Evolutionary conservation across 345 rosid genomes (phyloP).

Genomic region (Euphorbia pulcherrima): DNA sequence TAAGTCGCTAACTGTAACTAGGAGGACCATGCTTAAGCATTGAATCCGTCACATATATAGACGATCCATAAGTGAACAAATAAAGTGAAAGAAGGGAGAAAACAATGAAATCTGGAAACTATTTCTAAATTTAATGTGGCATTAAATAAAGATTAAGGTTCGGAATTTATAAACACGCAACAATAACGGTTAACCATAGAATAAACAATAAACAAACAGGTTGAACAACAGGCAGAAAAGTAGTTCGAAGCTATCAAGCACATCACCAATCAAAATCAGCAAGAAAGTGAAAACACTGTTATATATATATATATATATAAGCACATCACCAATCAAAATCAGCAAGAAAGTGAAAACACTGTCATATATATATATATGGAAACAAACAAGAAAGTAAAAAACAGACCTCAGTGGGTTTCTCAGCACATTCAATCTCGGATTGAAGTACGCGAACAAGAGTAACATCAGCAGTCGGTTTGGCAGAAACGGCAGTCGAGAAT

Average conservation of each 20-base stretch:
- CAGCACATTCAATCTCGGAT: conserved; percentile 51
- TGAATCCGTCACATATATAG: neutral
- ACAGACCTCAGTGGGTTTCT: conserved; percentile 27
- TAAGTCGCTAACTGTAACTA: neutral
- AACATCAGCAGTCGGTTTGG: conserved; percentile 35
- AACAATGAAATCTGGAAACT: neutral
- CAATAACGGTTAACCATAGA: neutral
- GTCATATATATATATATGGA: neutral
- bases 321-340: neutral
- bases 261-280: neutral
- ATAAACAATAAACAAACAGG: neutral
- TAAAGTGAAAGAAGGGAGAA: neutral
- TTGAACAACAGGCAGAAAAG: neutral
- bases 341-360: neutral
- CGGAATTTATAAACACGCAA: no score
- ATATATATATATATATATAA: no score
- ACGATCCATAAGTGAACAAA: neutral
- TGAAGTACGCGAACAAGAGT: conserved; percentile 40
- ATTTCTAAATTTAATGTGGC: neutral
- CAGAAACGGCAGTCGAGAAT: conserved; percentile 27
- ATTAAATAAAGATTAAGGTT: neutral
- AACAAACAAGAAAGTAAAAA: neutral
- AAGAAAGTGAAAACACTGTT: neutral
- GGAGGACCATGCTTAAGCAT: neutral
- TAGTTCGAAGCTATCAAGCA: no score